Evolutionary conservation across 345 rosid species (phyloP).

Genomic region (Sonneratia caseolaris): DNA sequence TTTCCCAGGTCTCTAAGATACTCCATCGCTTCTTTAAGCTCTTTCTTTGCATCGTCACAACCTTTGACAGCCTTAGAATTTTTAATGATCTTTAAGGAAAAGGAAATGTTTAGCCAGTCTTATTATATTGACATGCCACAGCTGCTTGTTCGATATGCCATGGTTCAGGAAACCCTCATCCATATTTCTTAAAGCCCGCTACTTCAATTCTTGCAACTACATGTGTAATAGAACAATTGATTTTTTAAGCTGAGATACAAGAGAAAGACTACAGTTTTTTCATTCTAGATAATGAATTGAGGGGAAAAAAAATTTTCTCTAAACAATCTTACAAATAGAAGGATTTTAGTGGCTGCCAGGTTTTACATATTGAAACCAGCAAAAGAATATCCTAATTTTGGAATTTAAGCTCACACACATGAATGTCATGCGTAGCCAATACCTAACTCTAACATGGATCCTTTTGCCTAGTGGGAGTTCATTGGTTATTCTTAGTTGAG

Average conservation of each 20-base stretch:
- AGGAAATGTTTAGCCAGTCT: conserved; percentile 10
- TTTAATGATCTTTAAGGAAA: conserved; percentile 72
- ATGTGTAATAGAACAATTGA: not conserved
- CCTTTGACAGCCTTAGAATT: conserved; percentile 99
- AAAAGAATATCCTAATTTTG: too few species aligned
- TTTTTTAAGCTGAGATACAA: not conserved
- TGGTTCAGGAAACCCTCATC: conserved; percentile 70
- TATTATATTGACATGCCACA: conserved; percentile 91
- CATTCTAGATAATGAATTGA: conserved; percentile 28
- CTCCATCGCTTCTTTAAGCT: conserved; percentile 95
- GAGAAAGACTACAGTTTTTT: not conserved
- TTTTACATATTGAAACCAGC: too few species aligned
- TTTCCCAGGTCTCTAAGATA: conserved; percentile 86
- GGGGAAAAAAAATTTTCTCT: too few species aligned
- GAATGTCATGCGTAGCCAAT: too few species aligned
- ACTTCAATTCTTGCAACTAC: conserved; percentile 91
- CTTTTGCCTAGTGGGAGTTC: too few species aligned
- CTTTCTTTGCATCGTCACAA: conserved; percentile 99
- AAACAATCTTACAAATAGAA: too few species aligned
- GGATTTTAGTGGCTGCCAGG: too few species aligned
- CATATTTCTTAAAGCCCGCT: conserved; percentile 63
- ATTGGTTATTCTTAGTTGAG: too few species aligned
- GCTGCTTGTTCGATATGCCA: conserved; percentile 85
- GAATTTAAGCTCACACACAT: too few species aligned
- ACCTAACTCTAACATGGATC: too few species aligned